Evolutionary conservation across 1,284 basidiomycete genomes (phyloP), one percentile per base, ranked within the genome.

Genomic region (Rhodotorula glutinis): DNA sequence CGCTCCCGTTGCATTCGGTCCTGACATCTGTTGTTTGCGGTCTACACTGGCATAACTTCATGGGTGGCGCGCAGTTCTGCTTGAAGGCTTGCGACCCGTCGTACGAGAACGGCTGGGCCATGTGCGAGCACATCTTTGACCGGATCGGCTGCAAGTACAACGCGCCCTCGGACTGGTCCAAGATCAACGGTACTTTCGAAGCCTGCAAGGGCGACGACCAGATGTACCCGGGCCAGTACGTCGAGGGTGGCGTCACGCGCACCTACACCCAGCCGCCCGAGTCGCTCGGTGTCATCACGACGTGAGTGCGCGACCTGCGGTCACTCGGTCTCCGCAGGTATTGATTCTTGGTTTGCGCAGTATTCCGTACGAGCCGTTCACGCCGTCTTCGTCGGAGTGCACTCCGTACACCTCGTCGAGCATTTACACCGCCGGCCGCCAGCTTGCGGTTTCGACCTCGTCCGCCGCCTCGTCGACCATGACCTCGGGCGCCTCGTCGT

Each of bases 91-190:
- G 88, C 76, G 86, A 88, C 72, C 86, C 86, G 2, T 75, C 80
- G 27, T 79, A 80, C 40, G 75, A 85, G 66, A 83, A 82, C 19
- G 81, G 81, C 72, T 88, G 87, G 58, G 73, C 74, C 33, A 73
- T 67, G 57, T 71, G 67, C 79, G 80, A 86, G 62, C 74, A 75
- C 60, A 72, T 75, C 62, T 73, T 65, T 25, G 73, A 73, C 65
- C 84, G 85, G 65, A 84, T 88, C 63, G 88, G 88, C 0, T 89
- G 88, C 74, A 76, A 74, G 16, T 88, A 85, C 80, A 89, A 89
- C 74, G 85, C 82, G 3, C 87, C 87, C n/a, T 86, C 84, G 70
- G 80, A 55, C 29, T 86, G 85, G 40, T 77, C 80, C 57, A 23
- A 30, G 23, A 66, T 70, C 62, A 80, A 83, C 51, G 82, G 82